Conservation (phyloP, 192 early-diverging fungal species). For the Coemansia sp. region DNA sequence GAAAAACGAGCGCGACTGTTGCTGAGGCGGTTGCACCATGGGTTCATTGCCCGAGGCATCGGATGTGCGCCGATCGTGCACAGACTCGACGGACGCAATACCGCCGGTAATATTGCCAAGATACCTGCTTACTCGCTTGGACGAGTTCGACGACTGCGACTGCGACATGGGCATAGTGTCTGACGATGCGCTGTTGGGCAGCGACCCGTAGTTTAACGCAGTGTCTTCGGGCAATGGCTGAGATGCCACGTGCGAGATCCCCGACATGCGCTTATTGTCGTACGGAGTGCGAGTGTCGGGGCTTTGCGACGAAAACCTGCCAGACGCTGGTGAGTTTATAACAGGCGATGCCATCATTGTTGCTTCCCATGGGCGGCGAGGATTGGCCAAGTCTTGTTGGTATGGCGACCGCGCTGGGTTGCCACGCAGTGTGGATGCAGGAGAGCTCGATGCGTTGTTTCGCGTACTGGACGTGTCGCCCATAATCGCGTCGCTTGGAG, state of each 20-base stretch:
- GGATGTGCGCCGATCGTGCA: conserved; percentile 35
- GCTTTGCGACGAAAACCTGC: conserved; percentile 24
- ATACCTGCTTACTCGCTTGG: conserved; percentile 37
- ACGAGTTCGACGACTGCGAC: conserved; percentile 13
- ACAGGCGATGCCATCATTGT: conserved; percentile 34
- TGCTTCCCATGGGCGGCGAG: conserved; percentile 41
- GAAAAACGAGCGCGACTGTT: conserved; percentile 39
- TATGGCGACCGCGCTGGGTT: conserved; percentile 36
- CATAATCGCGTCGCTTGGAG: conserved; percentile 36
- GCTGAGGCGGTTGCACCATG: conserved; percentile 14
- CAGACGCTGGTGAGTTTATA: conserved; percentile 40
- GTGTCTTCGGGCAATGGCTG: conserved; percentile 39
- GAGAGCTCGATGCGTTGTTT: conserved; percentile 18
- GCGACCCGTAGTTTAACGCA: conserved; percentile 13
- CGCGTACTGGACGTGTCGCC: neutral
- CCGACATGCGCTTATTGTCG: conserved; percentile 26
- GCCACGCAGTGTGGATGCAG: conserved; percentile 36
- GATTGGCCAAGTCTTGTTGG: conserved; percentile 14
- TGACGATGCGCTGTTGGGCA: neutral
- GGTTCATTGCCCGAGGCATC: conserved; percentile 19
- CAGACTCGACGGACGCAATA: conserved; percentile 8
- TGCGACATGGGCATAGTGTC: neutral
- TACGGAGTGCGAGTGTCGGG: conserved; percentile 19
- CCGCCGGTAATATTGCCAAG: conserved; percentile 14
- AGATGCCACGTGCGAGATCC: conserved; percentile 20